Conservation (phyloP, 2,329 filamentous ascomycete species). For the Phaeophleospora eucalypticola region DNA sequence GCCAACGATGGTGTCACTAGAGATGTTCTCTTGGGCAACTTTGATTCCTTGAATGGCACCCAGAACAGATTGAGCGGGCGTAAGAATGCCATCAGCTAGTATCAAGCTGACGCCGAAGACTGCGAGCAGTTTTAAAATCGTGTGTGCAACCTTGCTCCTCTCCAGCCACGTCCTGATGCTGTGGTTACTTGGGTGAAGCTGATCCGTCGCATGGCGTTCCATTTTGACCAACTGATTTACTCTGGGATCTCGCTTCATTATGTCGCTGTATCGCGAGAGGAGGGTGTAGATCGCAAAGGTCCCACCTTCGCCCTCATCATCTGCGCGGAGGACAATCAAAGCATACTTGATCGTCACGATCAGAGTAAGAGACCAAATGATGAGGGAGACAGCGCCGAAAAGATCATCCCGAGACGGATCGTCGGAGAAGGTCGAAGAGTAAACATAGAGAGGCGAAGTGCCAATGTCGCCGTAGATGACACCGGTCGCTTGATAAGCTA, state of each 20-base stretch:
- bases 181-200: constrained; percentile 51
- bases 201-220: constrained; percentile 54
- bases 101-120: constrained; percentile 65
- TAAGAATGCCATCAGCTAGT: constrained; percentile 62
- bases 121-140: constrained; percentile 56
- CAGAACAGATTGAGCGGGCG: constrained; percentile 65
- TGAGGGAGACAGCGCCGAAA: constrained; percentile 61
- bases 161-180: constrained; percentile 56
- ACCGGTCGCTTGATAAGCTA: constrained; percentile 61
- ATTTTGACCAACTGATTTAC: constrained; percentile 53
- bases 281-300: constrained; percentile 66
- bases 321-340: constrained; percentile 60
- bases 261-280: constrained; percentile 58
- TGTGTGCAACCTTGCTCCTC: constrained; percentile 48
- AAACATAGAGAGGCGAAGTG: constrained; percentile 65
- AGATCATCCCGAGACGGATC: constrained; percentile 55
- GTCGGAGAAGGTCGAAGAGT: constrained; percentile 57
- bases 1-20: constrained; percentile 56
- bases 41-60: constrained; percentile 59
- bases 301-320: constrained; percentile 67
- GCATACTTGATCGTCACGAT: constrained; percentile 68
- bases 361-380: constrained; percentile 64
- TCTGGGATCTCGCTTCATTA: constrained; percentile 56
- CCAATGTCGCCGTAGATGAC: constrained; percentile 69
- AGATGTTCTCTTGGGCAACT: constrained; percentile 55